Base-by-base conservation (phyloP, 352 stramenopile species). In the Phytopythium cucurbitacearum region DNA sequence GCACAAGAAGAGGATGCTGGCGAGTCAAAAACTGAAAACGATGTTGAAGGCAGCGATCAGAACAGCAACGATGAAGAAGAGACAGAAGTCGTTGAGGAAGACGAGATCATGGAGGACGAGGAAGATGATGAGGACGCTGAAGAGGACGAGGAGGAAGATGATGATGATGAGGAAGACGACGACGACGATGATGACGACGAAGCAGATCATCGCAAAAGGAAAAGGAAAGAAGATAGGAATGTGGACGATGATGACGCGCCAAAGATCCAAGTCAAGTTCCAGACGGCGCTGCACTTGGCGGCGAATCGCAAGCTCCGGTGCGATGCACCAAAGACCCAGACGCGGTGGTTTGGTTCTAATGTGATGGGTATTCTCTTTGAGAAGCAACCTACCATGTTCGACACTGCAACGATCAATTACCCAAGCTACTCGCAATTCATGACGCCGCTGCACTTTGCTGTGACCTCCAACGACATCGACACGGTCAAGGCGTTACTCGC, bases 391-490 rank as follows among this genome's bases (percentile, higher is more conserved):
- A 55, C 61, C 4, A 12, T 73, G 4, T 77, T 86, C 40, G 54
- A 67, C 9, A 59, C 71, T 47, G 64, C 52, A 1, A 57, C 68
- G 1, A 52, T 89, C 37, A 80, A 87, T 45, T 73, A 83, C 32
- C 51, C 72, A 0, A 65, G 81, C 35, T 74, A 71, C 10, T 45
- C 43, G n/a, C 72, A 53, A 12, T 73, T 75, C 32, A 85, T 82
- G 53, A 89, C 81, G 0, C 64, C 81, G 4, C 51, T 92, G 33
- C 61, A 83, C 51, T 83, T 70, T 42, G 79, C 81, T 28, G 71
- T 90, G 2, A 54, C 80, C 37, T 59, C 64, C 3, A 66, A 70
- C 6, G 71, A 88, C 48, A 40, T 66, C 3, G 51, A 76, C 2
- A 79, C 67, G 16, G 70, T 76, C 1, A 49, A 48, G 2, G n/a